Conservation (phyloP, 371 early-diverging fungal species). For the Apophysomyces elegans region DNA sequence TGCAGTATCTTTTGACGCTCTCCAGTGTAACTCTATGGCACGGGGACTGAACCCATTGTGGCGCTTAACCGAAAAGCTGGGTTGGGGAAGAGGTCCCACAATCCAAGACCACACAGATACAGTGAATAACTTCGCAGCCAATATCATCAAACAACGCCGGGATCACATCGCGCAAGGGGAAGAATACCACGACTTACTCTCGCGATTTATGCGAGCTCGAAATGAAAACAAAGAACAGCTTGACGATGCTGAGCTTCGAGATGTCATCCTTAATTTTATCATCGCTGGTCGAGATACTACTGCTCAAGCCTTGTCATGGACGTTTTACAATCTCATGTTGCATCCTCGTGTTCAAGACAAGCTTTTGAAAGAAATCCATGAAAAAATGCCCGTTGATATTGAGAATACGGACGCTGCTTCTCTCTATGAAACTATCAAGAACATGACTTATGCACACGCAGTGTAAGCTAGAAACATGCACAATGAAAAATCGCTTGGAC, state of each 20-base stretch:
- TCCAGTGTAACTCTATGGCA: background rate
- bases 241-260: constrained; percentile 51
- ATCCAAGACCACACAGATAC: constrained; percentile 32
- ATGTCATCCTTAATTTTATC: constrained; percentile 53
- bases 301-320: constrained; percentile 74
- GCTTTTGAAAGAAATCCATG: constrained; percentile 50
- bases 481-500: too few relatives aligned
- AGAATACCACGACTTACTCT: constrained; percentile 37
- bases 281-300: constrained; percentile 76
- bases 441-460: constrained; percentile 41
- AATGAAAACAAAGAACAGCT: constrained; percentile 44
- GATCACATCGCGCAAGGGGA: constrained; percentile 26
- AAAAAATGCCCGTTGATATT: constrained; percentile 33
- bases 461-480: constrained; percentile 13
- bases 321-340: constrained; percentile 52
- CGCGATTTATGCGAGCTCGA: constrained; percentile 36
- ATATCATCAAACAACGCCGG: constrained; percentile 46
- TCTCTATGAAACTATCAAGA: constrained; percentile 52
- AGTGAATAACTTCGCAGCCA: constrained; percentile 50
- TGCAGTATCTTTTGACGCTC: background rate
- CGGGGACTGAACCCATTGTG: background rate
- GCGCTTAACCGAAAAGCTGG: constrained; percentile 1
- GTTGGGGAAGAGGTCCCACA: constrained; percentile 2
- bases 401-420: constrained; percentile 32
- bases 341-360: constrained; percentile 51